These are phyloP conservation scores for Mycena leptocephala DNA, from an alignment of 768 basidiomycete species.

Conservation along the genomic window DNA sequence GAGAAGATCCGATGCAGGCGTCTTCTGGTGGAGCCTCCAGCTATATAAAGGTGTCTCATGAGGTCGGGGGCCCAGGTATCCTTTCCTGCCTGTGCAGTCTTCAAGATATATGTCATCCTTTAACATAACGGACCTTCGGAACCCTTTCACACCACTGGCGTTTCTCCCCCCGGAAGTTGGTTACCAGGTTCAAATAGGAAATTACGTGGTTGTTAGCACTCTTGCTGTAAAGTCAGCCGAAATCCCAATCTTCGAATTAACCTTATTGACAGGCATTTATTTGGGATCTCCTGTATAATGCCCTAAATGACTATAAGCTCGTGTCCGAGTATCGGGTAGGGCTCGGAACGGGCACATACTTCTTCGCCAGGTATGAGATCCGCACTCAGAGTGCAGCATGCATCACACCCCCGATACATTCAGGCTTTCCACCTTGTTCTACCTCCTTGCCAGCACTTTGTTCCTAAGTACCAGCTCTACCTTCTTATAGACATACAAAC, in stretches of 20 bases:
- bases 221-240: background rate
- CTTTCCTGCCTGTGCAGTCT: no score
- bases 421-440: conserved; percentile 26
- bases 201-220: conserved; percentile 44
- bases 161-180: conserved; percentile 47
- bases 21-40: no score
- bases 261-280: background rate
- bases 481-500: background rate
- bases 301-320: conserved; percentile 37
- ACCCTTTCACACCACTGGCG: conserved; percentile 51
- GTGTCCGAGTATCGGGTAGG: conserved; percentile 26
- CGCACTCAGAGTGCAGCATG: background rate
- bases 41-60: no score
- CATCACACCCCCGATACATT: background rate
- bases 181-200: conserved; percentile 43
- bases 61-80: no score
- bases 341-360: conserved; percentile 36
- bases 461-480: conserved; percentile 1
- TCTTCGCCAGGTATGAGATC: conserved; percentile 34
- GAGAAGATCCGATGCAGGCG: no score
- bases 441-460: conserved; percentile 9
- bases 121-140: conserved; percentile 26
- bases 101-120: background rate
- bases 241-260: background rate
- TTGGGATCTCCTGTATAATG: conserved; percentile 39